Evolutionary conservation across 202 grass and related monocot species (phyloP).

Genomic region (Setaria italica): DNA sequence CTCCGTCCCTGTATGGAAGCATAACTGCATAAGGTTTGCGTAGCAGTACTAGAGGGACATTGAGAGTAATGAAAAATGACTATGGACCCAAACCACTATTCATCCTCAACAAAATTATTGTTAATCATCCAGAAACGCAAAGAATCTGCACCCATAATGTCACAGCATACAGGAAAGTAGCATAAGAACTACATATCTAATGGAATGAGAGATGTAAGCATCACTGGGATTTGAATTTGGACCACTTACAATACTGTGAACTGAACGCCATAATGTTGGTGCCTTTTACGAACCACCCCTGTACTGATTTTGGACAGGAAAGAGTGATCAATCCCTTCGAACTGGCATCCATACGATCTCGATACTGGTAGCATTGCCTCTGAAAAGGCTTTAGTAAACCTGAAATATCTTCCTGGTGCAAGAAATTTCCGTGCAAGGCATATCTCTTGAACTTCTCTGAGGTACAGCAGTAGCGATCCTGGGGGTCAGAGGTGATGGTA

Average conservation of each 20-base stretch:
- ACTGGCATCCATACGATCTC: neutral
- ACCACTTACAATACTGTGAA: constrained; percentile 37
- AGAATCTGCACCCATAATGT: neutral
- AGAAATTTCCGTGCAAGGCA: neutral
- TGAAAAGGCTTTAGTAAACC: constrained; percentile 4
- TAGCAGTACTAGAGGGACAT: neutral
- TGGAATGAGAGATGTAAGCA: neutral
- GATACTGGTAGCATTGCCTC: neutral
- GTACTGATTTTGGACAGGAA: neutral
- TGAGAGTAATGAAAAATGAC: neutral
- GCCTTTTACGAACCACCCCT: neutral
- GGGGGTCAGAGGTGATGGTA: neutral
- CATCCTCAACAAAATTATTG: neutral
- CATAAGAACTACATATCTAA: neutral
- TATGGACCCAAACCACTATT: neutral
- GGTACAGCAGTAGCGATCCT: neutral
- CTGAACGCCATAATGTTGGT: neutral
- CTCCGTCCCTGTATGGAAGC: neutral
- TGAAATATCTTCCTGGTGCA: constrained; percentile 22
- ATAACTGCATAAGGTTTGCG: neutral
- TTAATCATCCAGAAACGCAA: neutral
- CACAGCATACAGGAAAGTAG: constrained; percentile 25
- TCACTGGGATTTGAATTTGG: neutral
- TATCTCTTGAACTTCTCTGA: constrained; percentile 15
- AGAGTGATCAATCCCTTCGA: neutral